Base-by-base conservation (phyloP, 108 stramenopile species). In the Cyclotella kingstonii region DNA sequence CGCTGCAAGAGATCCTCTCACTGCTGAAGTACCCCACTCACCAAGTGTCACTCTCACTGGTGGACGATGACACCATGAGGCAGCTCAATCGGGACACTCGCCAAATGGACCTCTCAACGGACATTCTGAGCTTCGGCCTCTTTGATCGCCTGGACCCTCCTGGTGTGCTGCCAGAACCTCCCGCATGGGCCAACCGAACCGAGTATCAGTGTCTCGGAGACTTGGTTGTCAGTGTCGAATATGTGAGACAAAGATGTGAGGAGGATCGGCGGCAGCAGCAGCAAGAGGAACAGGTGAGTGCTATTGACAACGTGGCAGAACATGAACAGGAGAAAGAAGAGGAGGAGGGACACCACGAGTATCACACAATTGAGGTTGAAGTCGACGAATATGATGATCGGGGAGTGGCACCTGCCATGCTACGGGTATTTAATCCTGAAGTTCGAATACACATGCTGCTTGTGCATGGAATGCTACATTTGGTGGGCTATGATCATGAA, bases 401-500 rank as follows among this genome's bases (percentile, higher is more conserved):
- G 28, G 96, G 96, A 26, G 94, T 95, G 5, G 88, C 89, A 25
- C 87, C 80, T 17, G 93, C 85, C 10, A 93, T 97, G 93, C 82
- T 89, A 19, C 59, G 53, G 5, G 68, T 86, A 6, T 81, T 69
- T 29, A 84, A 87, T 80, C 84, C 89, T 9, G 87, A 90, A 63
- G 75, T 85, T 29, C 72, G 96, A 43, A 76, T 94, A 19, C 85
- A 93, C 38, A 84, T 96, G 89, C 77, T 98, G 14, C 34, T 96
- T 12, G 83, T 96, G n/a, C 97, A 98, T 60, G 95, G 97, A 9
- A 82, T 98, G 85, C 68, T 96, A 11, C 97, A 98, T 73, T 70
- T 98, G 48, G 89, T 96, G 1, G 96, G 95, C 23, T 88, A 96
- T 60, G 97, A 98, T 77, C 97, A 98, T 67, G 89, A 90, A 50